Evolutionary conservation across 2,329 filamentous ascomycete species (phyloP).

Genomic region (Alternaria ethzedia): DNA sequence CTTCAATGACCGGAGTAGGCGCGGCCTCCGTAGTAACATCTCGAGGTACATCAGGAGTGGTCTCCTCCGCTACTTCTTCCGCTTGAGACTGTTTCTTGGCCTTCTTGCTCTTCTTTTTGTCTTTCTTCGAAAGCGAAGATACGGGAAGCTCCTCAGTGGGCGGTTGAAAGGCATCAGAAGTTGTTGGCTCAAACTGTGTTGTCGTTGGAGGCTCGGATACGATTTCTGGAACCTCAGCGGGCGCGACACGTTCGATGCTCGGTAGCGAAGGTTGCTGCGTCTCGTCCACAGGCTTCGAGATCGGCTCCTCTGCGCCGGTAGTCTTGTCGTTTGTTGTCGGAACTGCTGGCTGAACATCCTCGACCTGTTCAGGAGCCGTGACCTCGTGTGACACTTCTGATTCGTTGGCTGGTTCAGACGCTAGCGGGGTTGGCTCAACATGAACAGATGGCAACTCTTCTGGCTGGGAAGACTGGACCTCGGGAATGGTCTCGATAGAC

Average conservation of each 20-base stretch:
- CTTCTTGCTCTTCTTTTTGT: constrained; percentile 36
- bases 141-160: constrained; percentile 10
- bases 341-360: neutral
- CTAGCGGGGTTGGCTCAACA: neutral
- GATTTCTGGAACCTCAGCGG: neutral
- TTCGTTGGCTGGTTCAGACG: neutral
- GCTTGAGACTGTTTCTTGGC: constrained; percentile 25
- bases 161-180: constrained; percentile 12
- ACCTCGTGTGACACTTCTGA: constrained; percentile 1
- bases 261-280: neutral
- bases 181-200: constrained; percentile 11
- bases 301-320: neutral
- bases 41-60: constrained; percentile 4
- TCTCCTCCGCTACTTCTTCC: constrained; percentile 14
- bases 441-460: constrained; percentile 1
- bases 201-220: constrained; percentile 1
- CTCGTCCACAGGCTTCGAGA: neutral
- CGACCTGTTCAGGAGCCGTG: neutral
- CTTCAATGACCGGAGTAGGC: neutral
- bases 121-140: constrained; percentile 22
- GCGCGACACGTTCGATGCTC: neutral
- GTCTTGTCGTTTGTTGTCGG: neutral
- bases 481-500: constrained; percentile 8
- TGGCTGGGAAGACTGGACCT: neutral
- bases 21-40: neutral